A percentile compares a stretch with the other conserved stretches of the same genome.
Conservation (phyloP, 2,329 filamentous ascomycete genomes). For the Blumeria graminis region DNA sequence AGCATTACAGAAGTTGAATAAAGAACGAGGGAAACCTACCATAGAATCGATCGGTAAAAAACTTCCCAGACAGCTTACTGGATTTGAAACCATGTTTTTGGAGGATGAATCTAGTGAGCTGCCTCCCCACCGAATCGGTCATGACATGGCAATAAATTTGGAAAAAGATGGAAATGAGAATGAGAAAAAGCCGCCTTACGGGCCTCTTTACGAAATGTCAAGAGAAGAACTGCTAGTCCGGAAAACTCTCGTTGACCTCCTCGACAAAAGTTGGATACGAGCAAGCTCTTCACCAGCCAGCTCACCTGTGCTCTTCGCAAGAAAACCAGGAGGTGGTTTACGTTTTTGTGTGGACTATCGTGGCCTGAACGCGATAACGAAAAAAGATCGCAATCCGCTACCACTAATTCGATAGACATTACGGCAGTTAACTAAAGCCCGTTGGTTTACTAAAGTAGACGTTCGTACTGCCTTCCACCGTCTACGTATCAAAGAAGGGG, state of each 20-base stretch:
- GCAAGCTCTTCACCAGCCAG: not conserved
- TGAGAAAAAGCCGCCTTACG: not conserved
- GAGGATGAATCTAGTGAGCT: not conserved
- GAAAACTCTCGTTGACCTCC: not conserved
- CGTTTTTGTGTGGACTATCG: too few species aligned
- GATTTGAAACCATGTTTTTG: not conserved
- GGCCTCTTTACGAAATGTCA: not conserved
- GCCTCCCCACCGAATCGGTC: not conserved
- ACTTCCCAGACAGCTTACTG: not conserved
- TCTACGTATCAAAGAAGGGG: not conserved
- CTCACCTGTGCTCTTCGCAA: not conserved
- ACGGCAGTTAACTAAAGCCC: not conserved
- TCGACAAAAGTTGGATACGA: not conserved
- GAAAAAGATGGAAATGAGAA: not conserved
- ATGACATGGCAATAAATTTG: not conserved
- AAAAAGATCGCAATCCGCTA: too few species aligned
- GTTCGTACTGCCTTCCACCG: not conserved
- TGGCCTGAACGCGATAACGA: too few species aligned
- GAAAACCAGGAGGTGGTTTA: not conserved
- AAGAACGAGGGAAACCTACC: not conserved
- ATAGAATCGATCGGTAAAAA: not conserved
- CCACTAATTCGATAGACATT: too few species aligned
- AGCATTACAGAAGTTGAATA: not conserved
- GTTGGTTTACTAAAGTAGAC: not conserved
- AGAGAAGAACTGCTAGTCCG: not conserved